Conservation (phyloP, 2,329 filamentous ascomycete genomes). For the Thielaviopsis punctulata region DNA sequence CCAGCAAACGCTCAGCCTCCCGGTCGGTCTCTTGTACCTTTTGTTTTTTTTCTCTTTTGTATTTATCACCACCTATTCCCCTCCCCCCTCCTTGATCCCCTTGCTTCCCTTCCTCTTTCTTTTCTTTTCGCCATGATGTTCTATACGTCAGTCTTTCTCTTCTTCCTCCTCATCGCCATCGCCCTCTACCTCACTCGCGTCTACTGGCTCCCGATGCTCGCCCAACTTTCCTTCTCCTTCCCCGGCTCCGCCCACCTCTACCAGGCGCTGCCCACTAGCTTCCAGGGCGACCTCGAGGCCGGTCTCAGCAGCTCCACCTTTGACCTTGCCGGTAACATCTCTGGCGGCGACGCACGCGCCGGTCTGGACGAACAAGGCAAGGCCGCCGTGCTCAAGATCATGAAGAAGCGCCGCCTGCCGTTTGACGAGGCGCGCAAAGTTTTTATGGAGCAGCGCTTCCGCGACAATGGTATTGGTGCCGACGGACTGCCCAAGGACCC, state of each 20-base stretch:
- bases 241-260: constrained; percentile 50
- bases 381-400: constrained; percentile 68
- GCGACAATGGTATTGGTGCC: constrained; percentile 69
- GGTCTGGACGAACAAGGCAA: constrained; percentile 73
- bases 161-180: constrained; percentile 54
- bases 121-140: constrained; percentile 49
- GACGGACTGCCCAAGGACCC: constrained; percentile 82
- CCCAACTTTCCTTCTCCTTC: constrained; percentile 34
- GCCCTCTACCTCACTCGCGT: constrained; percentile 65
- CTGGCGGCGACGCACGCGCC: constrained; percentile 56
- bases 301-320: constrained; percentile 74
- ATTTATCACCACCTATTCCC: neutral
- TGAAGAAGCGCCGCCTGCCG: constrained; percentile 65
- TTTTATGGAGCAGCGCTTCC: constrained; percentile 74
- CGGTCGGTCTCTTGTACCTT: too few species aligned
- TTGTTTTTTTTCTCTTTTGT: neutral
- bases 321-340: constrained; percentile 65
- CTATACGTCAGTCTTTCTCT: constrained; percentile 59
- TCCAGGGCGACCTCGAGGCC: constrained; percentile 71
- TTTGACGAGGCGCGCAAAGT: constrained; percentile 85
- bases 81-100: neutral
- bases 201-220: constrained; percentile 57
- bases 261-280: constrained; percentile 57
- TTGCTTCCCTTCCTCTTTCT: neutral
- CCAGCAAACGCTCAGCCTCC: too few species aligned